Evolutionary conservation across 371 early-diverging fungal species (phyloP), one percentile per base, ranked within the genome.

Genomic region (Actinomucor elegans): DNA sequence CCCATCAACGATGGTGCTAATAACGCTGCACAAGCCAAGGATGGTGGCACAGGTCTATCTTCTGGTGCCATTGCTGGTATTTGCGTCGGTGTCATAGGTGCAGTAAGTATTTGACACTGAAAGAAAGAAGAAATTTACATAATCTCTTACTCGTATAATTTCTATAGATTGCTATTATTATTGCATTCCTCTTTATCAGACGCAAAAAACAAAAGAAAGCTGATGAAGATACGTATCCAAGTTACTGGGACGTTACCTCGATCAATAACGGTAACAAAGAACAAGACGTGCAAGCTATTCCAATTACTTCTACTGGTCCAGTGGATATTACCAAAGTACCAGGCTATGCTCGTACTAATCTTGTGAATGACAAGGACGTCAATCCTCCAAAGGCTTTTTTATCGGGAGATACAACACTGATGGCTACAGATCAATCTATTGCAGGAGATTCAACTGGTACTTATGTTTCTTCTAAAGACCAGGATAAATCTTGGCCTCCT

Each of bases 211-310:
- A 37, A 38, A 46, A 54, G 29, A n/a, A 18, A 11, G 14, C 14
- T 6, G 27, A 21, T 14, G 31, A 45, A 34, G 47, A 54, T 2
- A 34, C 23, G 11, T 54, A 37, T 31, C 46, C 55, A 4, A 28
- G n/a, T 11, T 54, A 54, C 32, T 54, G 55, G 55, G 55, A 54
- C 15, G 38, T 54, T 21, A 54, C 55, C 9, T 46, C 45, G 17
- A 23, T 29, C 15, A 17, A 35, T 33, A 32, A 43, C 6, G 12
- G 17, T 9, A 20, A 18, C 11, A 9, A 49, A 3, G 27, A 49
- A 9, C 33, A 11, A 18, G 35, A 49, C 1, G 21, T 12, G 15
- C 10, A 43, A 1, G 26, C 10, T 5, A 32, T 32, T 11, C 31
- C 45, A 5, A 26, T n/a, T n/a, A 38, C 32, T 10, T 51, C 55